These are phyloP conservation scores for Thermothielavioides terrestris DNA, from an alignment of 495 filamentous ascomycete species.

Conservation along the genomic window DNA sequence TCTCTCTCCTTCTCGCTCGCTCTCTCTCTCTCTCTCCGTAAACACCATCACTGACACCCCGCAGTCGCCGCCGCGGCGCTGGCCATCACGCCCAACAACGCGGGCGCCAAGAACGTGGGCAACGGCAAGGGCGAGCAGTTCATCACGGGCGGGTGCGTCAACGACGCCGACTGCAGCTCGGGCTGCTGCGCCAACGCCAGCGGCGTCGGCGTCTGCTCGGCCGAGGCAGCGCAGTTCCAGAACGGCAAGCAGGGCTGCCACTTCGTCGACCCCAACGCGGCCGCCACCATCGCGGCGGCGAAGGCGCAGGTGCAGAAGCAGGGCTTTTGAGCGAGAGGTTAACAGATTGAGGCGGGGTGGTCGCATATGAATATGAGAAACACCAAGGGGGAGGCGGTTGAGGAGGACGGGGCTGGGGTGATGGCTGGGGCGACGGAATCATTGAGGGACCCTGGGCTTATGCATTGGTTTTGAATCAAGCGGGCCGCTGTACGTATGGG, in stretches of 20 bases:
- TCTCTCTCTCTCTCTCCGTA: neutral
- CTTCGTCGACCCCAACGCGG: slow-evolving; percentile 36
- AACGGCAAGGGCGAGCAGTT: slow-evolving; percentile 44
- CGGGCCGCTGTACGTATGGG: too few relatives aligned
- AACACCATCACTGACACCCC: neutral
- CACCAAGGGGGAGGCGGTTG: too few relatives aligned
- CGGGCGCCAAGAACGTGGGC: slow-evolving; percentile 41
- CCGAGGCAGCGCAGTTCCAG: slow-evolving; percentile 33
- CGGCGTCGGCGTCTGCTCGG: slow-evolving; percentile 34
- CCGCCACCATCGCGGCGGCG: slow-evolving; percentile 32
- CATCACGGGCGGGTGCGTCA: slow-evolving; percentile 42
- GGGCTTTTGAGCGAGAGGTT: slow-evolving; percentile 27
- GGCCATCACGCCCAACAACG: slow-evolving; percentile 35
- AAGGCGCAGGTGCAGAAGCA: slow-evolving; percentile 36
- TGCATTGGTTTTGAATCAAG: too few relatives aligned
- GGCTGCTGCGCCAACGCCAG: slow-evolving; percentile 36
- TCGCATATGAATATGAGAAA: too few relatives aligned
- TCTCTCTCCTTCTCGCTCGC: neutral
- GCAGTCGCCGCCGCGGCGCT: slow-evolving; percentile 26
- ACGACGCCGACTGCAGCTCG: slow-evolving; percentile 35
- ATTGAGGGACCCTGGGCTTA: too few relatives aligned
- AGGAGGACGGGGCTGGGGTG: neutral
- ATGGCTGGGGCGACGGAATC: too few relatives aligned
- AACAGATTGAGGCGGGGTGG: neutral
- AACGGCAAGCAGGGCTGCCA: slow-evolving; percentile 36